A percentile compares a stretch with the other conserved stretches of the same genome.
Evolutionary conservation across 148 eudicot genomes (phyloP).

Genomic region (Rhododendron vialii): DNA sequence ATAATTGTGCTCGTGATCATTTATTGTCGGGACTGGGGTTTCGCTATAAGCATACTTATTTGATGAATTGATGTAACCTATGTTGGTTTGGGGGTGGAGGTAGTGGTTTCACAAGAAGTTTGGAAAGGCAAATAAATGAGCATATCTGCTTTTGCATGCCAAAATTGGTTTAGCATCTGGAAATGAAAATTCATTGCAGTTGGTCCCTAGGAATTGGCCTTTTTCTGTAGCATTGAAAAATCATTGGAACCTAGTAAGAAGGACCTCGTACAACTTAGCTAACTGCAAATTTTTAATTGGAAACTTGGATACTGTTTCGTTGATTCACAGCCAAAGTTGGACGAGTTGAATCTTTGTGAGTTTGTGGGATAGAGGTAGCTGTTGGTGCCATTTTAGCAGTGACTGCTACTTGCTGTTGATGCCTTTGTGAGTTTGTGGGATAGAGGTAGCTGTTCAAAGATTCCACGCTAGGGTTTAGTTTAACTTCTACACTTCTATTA

Average conservation of each 20-base stretch:
- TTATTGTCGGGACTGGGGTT: neutral
- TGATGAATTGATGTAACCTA: neutral
- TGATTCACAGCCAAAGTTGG: neutral
- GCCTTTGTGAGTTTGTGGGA: too few species aligned
- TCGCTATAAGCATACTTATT: neutral
- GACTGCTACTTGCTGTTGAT: too few species aligned
- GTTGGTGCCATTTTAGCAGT: too few species aligned
- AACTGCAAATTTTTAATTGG: neutral
- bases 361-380: neutral
- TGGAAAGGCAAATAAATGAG: neutral
- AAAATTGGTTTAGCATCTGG: neutral
- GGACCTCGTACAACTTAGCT: neutral
- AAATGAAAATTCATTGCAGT: neutral
- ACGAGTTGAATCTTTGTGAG: neutral
- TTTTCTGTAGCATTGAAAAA: neutral
- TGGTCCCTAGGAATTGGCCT: neutral
- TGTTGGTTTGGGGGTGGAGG: neutral
- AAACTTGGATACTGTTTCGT: too few species aligned
- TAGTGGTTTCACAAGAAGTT: neutral
- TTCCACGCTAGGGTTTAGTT: neutral
- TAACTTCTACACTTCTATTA: neutral
- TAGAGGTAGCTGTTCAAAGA: neutral
- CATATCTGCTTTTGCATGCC: neutral
- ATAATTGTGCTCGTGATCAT: neutral
- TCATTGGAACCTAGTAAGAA: neutral